Evolutionary conservation across 768 basidiomycete species (phyloP), one percentile per base, ranked within the genome.

Genomic region (Arthromyces matolae): DNA sequence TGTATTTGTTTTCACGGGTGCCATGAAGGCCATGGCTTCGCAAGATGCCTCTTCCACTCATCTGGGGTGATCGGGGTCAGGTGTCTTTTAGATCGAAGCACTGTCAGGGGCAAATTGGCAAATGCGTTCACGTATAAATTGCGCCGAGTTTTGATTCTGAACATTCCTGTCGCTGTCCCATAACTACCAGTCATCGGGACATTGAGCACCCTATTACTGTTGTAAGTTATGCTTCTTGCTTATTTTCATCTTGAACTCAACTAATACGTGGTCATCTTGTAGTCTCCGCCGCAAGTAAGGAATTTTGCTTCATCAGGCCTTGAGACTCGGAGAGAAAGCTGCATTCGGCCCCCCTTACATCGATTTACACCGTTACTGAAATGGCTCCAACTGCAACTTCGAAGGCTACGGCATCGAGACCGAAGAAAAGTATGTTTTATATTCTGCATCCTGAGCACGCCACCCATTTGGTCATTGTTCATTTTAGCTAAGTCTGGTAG

Each of bases 81-180:
- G 52, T 62, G 59, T 56, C 57, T 58, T 68, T 57, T 61, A 67
- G 67, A 73, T 72, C 68, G 71, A 73, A 73, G 71, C 62, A 65
- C 71, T 71, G 72, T 72, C 73, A 75, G 64, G n/a, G n/a, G n/a
- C n/a, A n/a, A n/a, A n/a, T n/a, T n/a, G n/a, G 71, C 69, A 64
- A 63, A 68, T 68, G 64, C 55, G 56, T 60, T 62, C 60, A 71
- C 62, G 70, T 80, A 80, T 79, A 80, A 81, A 78, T 76, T 72
- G 78, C 77, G 79, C 68, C n/a, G n/a, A n/a, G n/a, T n/a, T n/a
- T n/a, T n/a, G n/a, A 57, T 55, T 55, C 57, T 59, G 52, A 63
- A 61, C 68, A 66, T 67, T 3, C 22, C n/a, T 72, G 8, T n/a
- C n/a, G n/a, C n/a, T n/a, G n/a, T n/a, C n/a, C n/a, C n/a, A n/a